These are phyloP conservation scores for Sugiyamaella lignohabitans DNA, from an alignment of 805 yeast species.

Conservation along the genomic window DNA sequence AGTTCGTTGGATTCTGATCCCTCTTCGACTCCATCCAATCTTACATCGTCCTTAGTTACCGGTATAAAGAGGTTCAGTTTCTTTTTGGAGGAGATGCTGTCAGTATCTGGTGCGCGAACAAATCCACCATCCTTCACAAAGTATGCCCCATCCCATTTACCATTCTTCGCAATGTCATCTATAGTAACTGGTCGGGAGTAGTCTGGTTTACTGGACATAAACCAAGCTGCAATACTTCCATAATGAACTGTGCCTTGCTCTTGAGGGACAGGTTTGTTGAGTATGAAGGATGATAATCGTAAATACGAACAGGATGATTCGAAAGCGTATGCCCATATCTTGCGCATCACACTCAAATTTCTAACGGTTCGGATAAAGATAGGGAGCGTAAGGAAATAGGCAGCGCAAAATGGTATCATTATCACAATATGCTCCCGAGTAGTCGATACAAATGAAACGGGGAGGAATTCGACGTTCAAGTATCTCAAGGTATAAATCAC, in stretches of 20 bases:
- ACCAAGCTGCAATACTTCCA: conserved; percentile 41
- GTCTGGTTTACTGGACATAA: conserved; percentile 45
- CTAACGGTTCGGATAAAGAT: conserved; percentile 7
- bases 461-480: conserved; percentile 19
- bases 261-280: conserved; percentile 52
- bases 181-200: conserved; percentile 42
- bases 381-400: conserved; percentile 9
- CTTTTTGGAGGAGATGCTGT: conserved; percentile 60
- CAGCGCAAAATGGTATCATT: conserved; percentile 6
- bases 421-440: conserved; percentile 16
- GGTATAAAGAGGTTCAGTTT: conserved; percentile 62
- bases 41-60: conserved; percentile 68
- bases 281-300: conserved; percentile 76
- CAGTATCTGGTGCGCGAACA: conserved; percentile 82
- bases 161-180: neutral
- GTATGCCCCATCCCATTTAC: conserved; percentile 35
- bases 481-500: conserved; percentile 46
- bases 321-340: conserved; percentile 56
- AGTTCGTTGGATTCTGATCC: conserved; percentile 39
- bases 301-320: conserved; percentile 46
- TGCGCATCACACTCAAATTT: conserved; percentile 21
- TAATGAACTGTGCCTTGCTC: conserved; percentile 68
- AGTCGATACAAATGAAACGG: conserved; percentile 10
- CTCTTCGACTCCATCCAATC: conserved; percentile 36
- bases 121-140: conserved; percentile 77